A percentile compares a stretch with the other conserved stretches of the same genome.
Evolutionary conservation across 2,329 filamentous ascomycete genomes (phyloP).

Genomic region (Stachybotrys chlorohalonatus): DNA sequence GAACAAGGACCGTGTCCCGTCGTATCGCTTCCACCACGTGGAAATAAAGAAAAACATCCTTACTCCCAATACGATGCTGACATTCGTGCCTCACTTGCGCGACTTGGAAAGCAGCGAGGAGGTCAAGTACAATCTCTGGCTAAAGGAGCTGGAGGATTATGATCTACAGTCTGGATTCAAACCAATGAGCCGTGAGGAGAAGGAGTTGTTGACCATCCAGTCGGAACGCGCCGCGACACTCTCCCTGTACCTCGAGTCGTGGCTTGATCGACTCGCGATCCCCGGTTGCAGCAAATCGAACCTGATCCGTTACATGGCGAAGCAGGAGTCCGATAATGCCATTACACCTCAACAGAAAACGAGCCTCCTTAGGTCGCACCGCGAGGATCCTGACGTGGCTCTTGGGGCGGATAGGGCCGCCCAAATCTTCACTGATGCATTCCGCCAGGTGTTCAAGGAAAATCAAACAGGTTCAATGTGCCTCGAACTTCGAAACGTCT

Average conservation of each 20-base stretch:
- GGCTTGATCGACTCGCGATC: conserved; percentile 40
- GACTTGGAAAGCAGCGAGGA: conserved; percentile 50
- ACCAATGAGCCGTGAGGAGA: conserved; percentile 41
- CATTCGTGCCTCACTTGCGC: conserved; percentile 49
- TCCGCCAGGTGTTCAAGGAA: conserved; percentile 43
- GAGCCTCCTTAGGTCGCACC: conserved; percentile 39
- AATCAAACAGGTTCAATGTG: conserved; percentile 22
- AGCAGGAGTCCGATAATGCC: conserved; percentile 33
- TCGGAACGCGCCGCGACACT: conserved; percentile 43
- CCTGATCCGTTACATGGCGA: conserved; percentile 45
- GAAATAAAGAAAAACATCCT: conserved; percentile 51
- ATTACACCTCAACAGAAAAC: conserved; percentile 47
- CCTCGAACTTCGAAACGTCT: conserved; percentile 41
- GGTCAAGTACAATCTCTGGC: conserved; percentile 44
- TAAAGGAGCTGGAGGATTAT: conserved; percentile 48
- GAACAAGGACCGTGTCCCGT: conserved; percentile 42
- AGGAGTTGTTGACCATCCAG: conserved; percentile 37
- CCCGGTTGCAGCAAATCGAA: conserved; percentile 42
- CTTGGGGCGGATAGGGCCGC: conserved; percentile 34
- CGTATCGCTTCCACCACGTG: conserved; percentile 50
- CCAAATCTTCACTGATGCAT: conserved; percentile 45
- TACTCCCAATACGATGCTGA: conserved; percentile 50
- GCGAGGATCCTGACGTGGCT: conserved; percentile 26
- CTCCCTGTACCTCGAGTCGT: conserved; percentile 43
- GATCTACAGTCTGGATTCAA: conserved; percentile 50